Conservation (phyloP, 805 yeast species). For the Vanderwaltozyma yarrowii region DNA sequence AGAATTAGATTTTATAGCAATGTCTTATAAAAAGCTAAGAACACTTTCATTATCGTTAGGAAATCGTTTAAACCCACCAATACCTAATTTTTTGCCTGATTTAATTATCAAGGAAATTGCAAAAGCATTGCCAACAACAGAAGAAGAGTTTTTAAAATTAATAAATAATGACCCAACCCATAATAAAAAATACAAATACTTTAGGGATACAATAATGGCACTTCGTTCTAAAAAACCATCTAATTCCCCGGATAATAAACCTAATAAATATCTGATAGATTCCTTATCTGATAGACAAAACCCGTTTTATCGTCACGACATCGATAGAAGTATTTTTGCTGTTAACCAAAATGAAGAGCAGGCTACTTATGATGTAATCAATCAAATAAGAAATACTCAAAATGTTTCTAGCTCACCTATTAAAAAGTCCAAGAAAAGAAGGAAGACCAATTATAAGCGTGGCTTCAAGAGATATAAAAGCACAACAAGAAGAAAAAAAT, state of each 20-base stretch:
- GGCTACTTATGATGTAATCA: constrained; percentile 9
- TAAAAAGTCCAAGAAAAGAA: not conserved
- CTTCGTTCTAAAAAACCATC: constrained; percentile 12
- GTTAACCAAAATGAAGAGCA: constrained; percentile 1
- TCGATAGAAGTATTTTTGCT: not conserved
- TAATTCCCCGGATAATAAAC: too few relatives aligned
- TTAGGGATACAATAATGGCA: constrained; percentile 16
- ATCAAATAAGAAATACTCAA: constrained; percentile 13
- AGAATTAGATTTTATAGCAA: constrained; percentile 13
- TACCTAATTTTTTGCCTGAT: constrained; percentile 19
- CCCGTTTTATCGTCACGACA: not conserved
- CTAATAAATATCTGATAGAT: too few relatives aligned
- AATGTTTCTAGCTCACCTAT: not conserved
- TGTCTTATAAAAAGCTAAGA: constrained; percentile 17
- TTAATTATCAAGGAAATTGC: constrained; percentile 19
- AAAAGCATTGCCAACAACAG: constrained; percentile 15
- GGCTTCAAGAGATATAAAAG: constrained; percentile 6
- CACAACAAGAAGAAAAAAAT: not conserved
- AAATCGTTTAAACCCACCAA: constrained; percentile 17
- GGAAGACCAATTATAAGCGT: constrained; percentile 4
- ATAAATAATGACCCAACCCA: constrained; percentile 12
- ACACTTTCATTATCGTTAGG: constrained; percentile 17
- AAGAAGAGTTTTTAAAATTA: constrained; percentile 14
- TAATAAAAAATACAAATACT: constrained; percentile 15
- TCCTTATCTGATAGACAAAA: constrained; percentile 7